These are phyloP conservation scores for Manihot esculenta DNA, from an alignment of 441 rosid species.

Conservation along the genomic window DNA sequence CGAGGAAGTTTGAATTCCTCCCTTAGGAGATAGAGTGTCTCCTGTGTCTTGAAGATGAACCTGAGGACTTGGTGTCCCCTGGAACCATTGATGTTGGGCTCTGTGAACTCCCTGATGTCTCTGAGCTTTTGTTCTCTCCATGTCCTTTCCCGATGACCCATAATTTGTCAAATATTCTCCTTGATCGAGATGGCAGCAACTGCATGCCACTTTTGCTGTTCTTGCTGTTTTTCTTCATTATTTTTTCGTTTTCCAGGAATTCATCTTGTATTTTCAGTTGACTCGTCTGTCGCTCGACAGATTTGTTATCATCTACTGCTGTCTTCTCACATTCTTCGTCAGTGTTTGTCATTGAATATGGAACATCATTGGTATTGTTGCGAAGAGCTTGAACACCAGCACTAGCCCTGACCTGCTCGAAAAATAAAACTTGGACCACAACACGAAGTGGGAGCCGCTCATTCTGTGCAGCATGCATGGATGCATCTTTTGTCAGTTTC, in stretches of 20 bases:
- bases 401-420: constrained; percentile 78
- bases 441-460: constrained; percentile 83
- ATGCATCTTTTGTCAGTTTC: constrained; percentile 73
- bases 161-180: constrained; percentile 82
- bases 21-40: constrained; percentile 78
- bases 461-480: constrained; percentile 87
- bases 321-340: constrained; percentile 52
- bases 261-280: constrained; percentile 39
- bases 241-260: constrained; percentile 41
- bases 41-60: constrained; percentile 64
- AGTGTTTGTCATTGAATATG: constrained; percentile 41
- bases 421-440: constrained; percentile 90
- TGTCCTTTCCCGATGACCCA: constrained; percentile 69
- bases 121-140: constrained; percentile 71
- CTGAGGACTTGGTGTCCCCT: constrained; percentile 65
- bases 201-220: constrained; percentile 64
- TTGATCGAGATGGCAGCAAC: constrained; percentile 84
- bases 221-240: constrained; percentile 61
- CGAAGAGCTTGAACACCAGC: constrained; percentile 45
- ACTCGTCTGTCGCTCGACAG: constrained; percentile 37
- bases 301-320: constrained; percentile 30
- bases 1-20: constrained; percentile 12
- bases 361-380: constrained; percentile 34
- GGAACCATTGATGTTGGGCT: constrained; percentile 73
- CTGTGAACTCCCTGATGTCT: constrained; percentile 90